Base-by-base conservation (phyloP, 2,329 filamentous ascomycete genomes). In the Monilinia aucupariae region DNA sequence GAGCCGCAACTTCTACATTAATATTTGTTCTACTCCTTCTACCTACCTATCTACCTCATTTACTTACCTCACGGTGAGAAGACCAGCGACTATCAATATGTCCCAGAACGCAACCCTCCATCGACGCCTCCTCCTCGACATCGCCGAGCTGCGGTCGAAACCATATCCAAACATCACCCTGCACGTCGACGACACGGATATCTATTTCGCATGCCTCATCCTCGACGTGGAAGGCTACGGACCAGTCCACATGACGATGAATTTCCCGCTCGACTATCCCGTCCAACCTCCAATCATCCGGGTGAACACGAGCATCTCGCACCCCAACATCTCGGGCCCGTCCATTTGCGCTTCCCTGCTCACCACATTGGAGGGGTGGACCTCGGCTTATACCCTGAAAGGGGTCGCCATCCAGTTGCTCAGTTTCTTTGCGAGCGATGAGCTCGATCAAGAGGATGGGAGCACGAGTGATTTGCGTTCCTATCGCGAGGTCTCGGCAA, bases 341-440 rank as follows among this genome's bases (percentile, higher is more conserved):
- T 80, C 76, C 64, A 79, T 82, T 37, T 82, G 79, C 66, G 78
- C 79, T 1, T 76, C 74, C 0, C 80, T 82, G 4, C 73, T 82
- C 39, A 77, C 78, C 64, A 75, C 68, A 0, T 61, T 39, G 2
- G 75, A 78, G 22, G 78, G 74, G 1, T 81, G 79, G 67, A 81
- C 80, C 0, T 76, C 79, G 1, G 80, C 80, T 0, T 82, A 82
- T 64, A 81, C 79, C 0, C 72, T 82, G 30, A 80, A 80, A 62
- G 76, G 74, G 3, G 77, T 82, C 27, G 75, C 78, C 20, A 81
- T 82, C 30, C 79, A 82, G 69, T 65, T 82, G n/a, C 71, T 82
- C 3, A 81, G 79, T 66, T 81, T 82, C 71, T 82, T 82, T 68
- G 73, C 74, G 32, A 81, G 79, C 66, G 77, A 79, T 1, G 73